Base-by-base conservation (phyloP, 2,329 filamentous ascomycete species). In the Cercospora sojina region DNA sequence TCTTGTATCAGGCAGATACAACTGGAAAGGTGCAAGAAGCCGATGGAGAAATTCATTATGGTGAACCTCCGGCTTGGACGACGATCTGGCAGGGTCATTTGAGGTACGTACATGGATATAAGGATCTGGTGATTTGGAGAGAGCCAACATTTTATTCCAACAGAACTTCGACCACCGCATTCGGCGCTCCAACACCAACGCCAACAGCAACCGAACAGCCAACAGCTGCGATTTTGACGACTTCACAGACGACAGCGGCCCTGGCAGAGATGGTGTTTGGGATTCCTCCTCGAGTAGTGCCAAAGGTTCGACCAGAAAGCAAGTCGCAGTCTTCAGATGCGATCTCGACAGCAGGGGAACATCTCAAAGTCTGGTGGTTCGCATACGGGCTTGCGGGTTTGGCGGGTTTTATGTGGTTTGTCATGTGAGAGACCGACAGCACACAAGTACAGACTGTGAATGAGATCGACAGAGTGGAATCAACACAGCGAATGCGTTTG, bases 401-500 rank as follows among this genome's bases (percentile, higher is more conserved):
- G 20, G 43, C 43, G 20, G 43, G 43, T 3, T 49, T 49, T 20
- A 49, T 49, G 43, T 49, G 18, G 18, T 18, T 49, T 49, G 43
- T 49, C 16, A 49, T 49, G 43, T 49, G 43, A 49, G 3, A 6
- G 20, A 23, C 3, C 1, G 18, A 2, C 9, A 18, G n/a, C n/a
- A 23, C 10, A 47, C 0, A 13, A 4, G 3, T 47, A 47, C 41
- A 23, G 9, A 23, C 41, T 1, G 41, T 47, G 18, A 13, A 1
- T 47, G 10, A 47, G 18, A 5, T 23, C 18, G n/a, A 23, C 2
- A 47, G 10, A 47, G 8, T 12, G 20, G 9, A 3, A 47, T n/a
- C 3, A 38, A 2, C 5, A 1, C 2, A 8, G 16, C 0, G 35
- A 0, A 7, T 3, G 16, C n/a, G 16, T 3, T 2, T n/a, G 16